phyloP scores from a whole-genome alignment of 2,329 filamentous ascomycete genomes.

The Xylariaceae sp. region DNA sequence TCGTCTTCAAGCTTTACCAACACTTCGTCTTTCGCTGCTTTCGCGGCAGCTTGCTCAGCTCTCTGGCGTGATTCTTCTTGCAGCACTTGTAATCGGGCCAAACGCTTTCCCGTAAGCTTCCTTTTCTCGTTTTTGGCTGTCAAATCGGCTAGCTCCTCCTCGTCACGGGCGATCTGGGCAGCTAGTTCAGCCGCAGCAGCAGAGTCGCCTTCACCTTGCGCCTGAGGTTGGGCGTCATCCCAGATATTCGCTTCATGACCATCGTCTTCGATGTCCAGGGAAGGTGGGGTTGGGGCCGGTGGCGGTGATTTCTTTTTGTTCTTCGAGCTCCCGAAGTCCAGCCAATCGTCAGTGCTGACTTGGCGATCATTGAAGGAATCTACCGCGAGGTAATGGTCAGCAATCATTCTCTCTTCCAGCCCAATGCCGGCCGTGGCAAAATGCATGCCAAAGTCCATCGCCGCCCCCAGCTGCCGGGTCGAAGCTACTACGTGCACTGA shows the following conservation, averaged over 20 bases:
- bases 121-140: conserved; percentile 25
- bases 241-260: conserved; percentile 31
- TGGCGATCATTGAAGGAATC: conserved; percentile 40
- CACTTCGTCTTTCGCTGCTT: conserved; percentile 34
- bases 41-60: conserved; percentile 32
- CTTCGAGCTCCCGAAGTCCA: conserved; percentile 32
- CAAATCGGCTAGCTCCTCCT: conserved; percentile 32
- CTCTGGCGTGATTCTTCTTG: conserved; percentile 30
- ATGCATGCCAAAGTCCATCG: conserved; percentile 21
- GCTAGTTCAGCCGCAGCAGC: conserved; percentile 22
- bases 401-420: conserved; percentile 23
- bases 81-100: conserved; percentile 32
- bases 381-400: conserved; percentile 33
- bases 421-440: conserved; percentile 16
- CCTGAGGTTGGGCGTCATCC: conserved; percentile 18
- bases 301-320: conserved; percentile 42
- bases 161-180: conserved; percentile 37
- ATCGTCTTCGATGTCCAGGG: conserved; percentile 36
- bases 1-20: conserved; percentile 8
- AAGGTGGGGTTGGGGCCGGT: conserved; percentile 44
- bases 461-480: conserved; percentile 16
- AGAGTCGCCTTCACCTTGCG: conserved; percentile 35
- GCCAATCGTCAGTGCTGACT: conserved; percentile 33
- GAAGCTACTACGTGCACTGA: no score
- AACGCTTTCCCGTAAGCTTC: conserved; percentile 28